Conservation (phyloP, 164 flowering plant genomes). For the Protea cynaroides region DNA sequence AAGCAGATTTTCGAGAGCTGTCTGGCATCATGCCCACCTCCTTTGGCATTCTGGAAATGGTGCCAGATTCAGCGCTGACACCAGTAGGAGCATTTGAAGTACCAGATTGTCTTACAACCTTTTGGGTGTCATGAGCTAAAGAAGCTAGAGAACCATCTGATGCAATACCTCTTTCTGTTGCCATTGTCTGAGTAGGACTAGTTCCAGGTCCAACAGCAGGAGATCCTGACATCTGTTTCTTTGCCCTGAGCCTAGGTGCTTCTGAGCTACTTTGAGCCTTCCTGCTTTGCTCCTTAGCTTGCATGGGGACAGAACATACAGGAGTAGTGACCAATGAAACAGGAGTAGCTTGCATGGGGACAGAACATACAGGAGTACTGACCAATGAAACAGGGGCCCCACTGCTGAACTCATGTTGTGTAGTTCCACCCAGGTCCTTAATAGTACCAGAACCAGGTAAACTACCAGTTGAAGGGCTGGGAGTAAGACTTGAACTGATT, state of each 20-base stretch:
- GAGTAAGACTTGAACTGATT: conserved; percentile 7
- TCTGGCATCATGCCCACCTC: not conserved
- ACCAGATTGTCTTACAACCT: conserved; percentile 1
- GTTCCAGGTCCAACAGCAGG: conserved; percentile 14
- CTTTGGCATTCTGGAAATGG: conserved; percentile 1
- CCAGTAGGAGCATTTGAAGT: not conserved
- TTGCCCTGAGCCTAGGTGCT: conserved; percentile 53
- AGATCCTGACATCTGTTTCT: conserved; percentile 28
- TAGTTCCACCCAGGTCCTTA: conserved; percentile 20
- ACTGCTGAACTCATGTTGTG: conserved; percentile 15
- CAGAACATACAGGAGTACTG: conserved; percentile 10
- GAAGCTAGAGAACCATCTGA: conserved; percentile 9
- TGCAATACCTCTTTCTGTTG: conserved; percentile 5
- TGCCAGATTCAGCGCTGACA: not conserved
- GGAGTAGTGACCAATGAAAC: conserved; percentile 10
- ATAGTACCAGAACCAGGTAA: conserved; percentile 12
- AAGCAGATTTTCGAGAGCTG: not conserved
- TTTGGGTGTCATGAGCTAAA: conserved; percentile 14
- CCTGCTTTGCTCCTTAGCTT: conserved; percentile 37
- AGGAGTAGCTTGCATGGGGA: conserved; percentile 20
- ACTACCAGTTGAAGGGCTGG: conserved; percentile 22
- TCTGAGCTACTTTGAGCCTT: conserved; percentile 37
- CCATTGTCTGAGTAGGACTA: conserved; percentile 7
- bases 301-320: conserved; percentile 18
- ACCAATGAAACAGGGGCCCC: conserved; percentile 16